Conservation (phyloP, 2,329 filamentous ascomycete genomes). For the Hypoxylon sp. region DNA sequence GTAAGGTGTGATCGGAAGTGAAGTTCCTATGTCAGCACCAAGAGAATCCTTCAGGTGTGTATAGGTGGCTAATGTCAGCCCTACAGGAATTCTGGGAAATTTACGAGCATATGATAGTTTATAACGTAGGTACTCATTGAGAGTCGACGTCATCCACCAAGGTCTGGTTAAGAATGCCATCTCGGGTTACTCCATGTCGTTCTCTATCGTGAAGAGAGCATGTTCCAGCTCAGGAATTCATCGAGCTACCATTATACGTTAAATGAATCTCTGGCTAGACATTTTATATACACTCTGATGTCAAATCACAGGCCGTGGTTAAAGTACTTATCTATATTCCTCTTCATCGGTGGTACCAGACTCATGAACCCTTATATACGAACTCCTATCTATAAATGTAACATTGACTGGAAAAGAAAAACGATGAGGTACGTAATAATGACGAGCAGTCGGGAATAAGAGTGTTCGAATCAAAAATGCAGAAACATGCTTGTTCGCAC, state of each 20-base stretch:
- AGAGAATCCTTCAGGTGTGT: slow-evolving; percentile 6
- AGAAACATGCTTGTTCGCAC: slow-evolving; percentile 34
- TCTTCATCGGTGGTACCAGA: not conserved
- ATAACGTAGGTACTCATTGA: not conserved
- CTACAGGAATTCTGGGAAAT: slow-evolving; percentile 1
- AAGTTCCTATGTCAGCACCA: slow-evolving; percentile 2
- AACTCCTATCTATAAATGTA: slow-evolving; percentile 13
- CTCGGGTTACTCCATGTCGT: not conserved
- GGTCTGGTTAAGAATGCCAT: not conserved
- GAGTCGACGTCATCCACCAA: not conserved
- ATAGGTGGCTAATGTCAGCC: slow-evolving; percentile 16
- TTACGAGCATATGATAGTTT: not conserved
- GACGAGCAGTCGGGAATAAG: slow-evolving; percentile 22
- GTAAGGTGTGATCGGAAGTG: slow-evolving; percentile 19
- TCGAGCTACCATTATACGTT: slow-evolving; percentile 5
- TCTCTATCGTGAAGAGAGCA: not conserved
- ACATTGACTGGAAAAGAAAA: slow-evolving; percentile 14
- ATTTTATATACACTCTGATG: not conserved
- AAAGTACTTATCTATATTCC: not conserved
- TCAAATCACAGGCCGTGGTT: not conserved
- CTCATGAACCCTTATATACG: not conserved
- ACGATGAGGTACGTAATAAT: slow-evolving; percentile 11
- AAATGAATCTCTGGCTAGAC: not conserved
- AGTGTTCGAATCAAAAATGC: slow-evolving; percentile 12
- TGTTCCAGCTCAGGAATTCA: not conserved